Evolutionary conservation across 139 green algal genomes (phyloP), one percentile per base, ranked within the genome.

Genomic region (Tetraselmis striata): DNA sequence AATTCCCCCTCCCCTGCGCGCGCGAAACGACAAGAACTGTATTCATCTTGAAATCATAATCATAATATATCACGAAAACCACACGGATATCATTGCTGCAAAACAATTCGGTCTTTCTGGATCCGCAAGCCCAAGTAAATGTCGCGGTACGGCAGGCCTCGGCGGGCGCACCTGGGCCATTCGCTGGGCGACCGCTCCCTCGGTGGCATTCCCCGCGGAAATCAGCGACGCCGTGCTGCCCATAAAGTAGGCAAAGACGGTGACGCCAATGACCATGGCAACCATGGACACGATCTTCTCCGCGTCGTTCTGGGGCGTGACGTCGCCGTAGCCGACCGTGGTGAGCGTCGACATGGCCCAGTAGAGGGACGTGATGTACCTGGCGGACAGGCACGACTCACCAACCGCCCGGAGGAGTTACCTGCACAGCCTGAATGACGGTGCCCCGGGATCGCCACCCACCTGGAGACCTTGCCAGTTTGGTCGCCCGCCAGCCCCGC

Each of bases 261-360:
- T 86, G 1, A 85, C 83, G 0, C 87, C 87, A 29, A 91, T 81
- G 32, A 89, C 58, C 88, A 87, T 87, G 24, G 29, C 78, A 1
- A 89, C 59, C 79, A 89, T 89, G 27, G 85, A 79, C 32, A 86
- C 85, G 28, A 91, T 80, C 67, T 86, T 85, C 77, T 87, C 83
- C 18, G 32, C 75, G 11, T 82, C 74, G 59, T 86, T 86, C 23
- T 76, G 75, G 28, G 86, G 81, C 1, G 32, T 81, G 11, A 90
- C 80, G 81, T 90, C 86, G 45, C 86, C 86, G 67, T 90, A 90
- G 27, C 86, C 86, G 0, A 90, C 86, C 2, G 81, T 87, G 2
- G 86, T 86, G 82, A 90, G 78, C 67, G 86, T 90, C 11, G 84
- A 84, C 77, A 88, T 88, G 1, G 84, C 82, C 86, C 86, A 90